Evolutionary conservation across 2,329 filamentous ascomycete genomes (phyloP), one percentile per base, ranked within the genome.

Genomic region (Phialophora verrucosa): DNA sequence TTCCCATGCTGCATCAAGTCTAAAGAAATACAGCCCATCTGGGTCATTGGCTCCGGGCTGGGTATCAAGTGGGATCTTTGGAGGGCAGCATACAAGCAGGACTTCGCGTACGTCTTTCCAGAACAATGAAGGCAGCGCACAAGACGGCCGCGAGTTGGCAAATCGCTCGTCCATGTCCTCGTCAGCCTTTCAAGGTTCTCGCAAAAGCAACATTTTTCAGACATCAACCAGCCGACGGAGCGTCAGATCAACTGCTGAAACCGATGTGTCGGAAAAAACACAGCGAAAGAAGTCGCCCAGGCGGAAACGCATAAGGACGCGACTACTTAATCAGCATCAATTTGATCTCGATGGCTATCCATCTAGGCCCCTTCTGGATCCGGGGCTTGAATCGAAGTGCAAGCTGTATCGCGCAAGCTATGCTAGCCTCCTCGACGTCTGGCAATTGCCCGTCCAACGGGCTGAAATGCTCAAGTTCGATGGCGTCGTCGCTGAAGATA

Each of bases 391-490:
- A 23, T 76, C 75, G 69, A 77, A 84, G 51, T 85, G 84, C 70
- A 77, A 76, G 6, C 78, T 81, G 1, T 90, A 88, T 77, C 82
- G 85, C 50, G 76, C 79, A 59, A 79, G 82, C 53, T 89, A 89
- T 74, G 85, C 87, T 3, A 78, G 87, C 56, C 78, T 87, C 63
- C 79, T 89, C 4, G 83, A 82, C n/a, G 81, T 83, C 8, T 89
- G 87, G 87, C 82, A 82, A 12, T 70, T 89, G 11, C 77, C 82
- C 12, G 79, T 85, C 25, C 79, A 84, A 69, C 81, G 83, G 58
- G 83, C 83, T 14, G 87, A 89, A 74, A 78, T 89, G 1, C 78
- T 88, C 29, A 88, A 87, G 70, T 84, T 85, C 64, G 83, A 84
- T 58, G 80, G 80, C 12, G 54, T 67, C 8, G 35, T 55, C 20